Evolutionary conservation across 345 rosid species (phyloP).

Genomic region (Hirschfeldia incana): DNA sequence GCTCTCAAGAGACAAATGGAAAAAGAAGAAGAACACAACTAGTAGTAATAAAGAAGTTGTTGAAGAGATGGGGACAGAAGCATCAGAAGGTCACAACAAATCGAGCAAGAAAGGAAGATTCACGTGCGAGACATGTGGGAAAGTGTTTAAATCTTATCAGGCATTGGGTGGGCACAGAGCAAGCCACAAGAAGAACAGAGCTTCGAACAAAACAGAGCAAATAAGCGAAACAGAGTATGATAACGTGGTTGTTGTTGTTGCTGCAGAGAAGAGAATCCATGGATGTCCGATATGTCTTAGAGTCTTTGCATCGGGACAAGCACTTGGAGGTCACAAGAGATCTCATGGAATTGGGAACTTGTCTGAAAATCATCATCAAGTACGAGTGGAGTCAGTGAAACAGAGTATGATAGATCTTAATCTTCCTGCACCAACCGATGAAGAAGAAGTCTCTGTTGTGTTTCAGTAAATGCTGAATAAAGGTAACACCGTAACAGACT

Average conservation of each 20-base stretch:
- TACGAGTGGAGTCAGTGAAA: conserved; percentile 32
- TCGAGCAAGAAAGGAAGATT: conserved; percentile 47
- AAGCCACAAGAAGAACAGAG: conserved; percentile 74
- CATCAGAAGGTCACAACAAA: conserved; percentile 40
- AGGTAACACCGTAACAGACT: conserved; percentile 37
- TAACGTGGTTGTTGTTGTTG: not conserved
- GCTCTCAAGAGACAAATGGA: conserved; percentile 85
- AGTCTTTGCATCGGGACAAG: conserved; percentile 92
- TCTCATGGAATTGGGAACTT: conserved; percentile 59
- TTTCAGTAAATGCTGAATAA: conserved; percentile 57
- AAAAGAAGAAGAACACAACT: conserved; percentile 49
- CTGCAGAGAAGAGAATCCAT: conserved; percentile 52
- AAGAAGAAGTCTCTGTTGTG: conserved; percentile 74
- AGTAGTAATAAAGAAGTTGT: conserved; percentile 23
- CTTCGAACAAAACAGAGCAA: conserved; percentile 34
- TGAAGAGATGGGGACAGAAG: conserved; percentile 48
- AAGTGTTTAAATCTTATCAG: conserved; percentile 83
- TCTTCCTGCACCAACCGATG: conserved; percentile 85
- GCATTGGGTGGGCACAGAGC: conserved; percentile 94
- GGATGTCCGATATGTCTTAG: conserved; percentile 82
- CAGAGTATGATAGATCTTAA: conserved; percentile 76
- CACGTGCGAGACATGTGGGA: conserved; percentile 82
- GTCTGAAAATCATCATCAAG: conserved; percentile 32
- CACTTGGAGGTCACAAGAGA: conserved; percentile 96
- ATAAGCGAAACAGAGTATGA: conserved; percentile 43